Conservation (phyloP, 176 grass and related monocot genomes). For the Triticum monococcum region DNA sequence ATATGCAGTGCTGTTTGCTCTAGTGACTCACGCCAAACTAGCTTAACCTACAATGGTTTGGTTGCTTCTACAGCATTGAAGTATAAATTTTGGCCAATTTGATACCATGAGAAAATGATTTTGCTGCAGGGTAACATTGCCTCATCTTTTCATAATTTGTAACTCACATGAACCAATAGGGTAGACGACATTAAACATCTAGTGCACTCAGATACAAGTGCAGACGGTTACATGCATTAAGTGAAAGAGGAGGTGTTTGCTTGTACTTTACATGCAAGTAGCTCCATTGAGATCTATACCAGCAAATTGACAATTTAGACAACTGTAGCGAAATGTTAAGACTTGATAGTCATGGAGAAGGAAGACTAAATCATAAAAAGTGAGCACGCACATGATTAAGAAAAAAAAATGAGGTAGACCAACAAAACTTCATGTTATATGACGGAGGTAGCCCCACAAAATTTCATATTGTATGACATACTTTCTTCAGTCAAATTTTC, state of each 20-base stretch:
- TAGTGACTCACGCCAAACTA: neutral
- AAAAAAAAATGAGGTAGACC: neutral
- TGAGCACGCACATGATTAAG: neutral
- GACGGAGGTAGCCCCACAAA: neutral
- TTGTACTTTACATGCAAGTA: neutral
- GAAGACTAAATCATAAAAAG: neutral
- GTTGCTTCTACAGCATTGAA: neutral
- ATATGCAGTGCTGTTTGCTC: neutral
- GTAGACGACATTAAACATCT: neutral
- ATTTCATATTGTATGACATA: neutral
- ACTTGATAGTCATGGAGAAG: conserved; percentile 9
- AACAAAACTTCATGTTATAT: neutral
- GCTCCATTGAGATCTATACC: neutral
- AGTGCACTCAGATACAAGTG: neutral
- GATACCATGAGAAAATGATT: neutral
- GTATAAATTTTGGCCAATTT: neutral
- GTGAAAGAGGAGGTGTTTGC: neutral
- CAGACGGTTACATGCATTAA: neutral
- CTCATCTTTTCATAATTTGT: neutral
- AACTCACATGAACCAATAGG: neutral
- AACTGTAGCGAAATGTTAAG: conserved; percentile 1
- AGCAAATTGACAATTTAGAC: neutral
- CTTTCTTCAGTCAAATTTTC: conserved; percentile 5
- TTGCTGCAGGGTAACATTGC: neutral
- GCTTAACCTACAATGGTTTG: neutral